Evolutionary conservation across 495 filamentous ascomycete species (phyloP).

Genomic region (Aspergillus avenaceus): DNA sequence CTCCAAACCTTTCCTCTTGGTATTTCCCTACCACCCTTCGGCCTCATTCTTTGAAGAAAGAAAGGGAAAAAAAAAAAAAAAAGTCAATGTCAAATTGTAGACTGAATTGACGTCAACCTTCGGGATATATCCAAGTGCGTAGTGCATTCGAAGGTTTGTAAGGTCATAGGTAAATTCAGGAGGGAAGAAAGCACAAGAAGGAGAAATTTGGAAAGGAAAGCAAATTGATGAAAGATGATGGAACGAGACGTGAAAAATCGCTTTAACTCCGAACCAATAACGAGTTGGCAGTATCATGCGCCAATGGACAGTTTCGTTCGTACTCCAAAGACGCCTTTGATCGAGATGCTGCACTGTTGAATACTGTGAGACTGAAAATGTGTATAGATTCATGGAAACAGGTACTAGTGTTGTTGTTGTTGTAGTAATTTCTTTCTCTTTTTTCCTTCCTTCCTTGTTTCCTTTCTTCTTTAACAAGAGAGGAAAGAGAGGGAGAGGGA

Average conservation of each 20-base stretch:
- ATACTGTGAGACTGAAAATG: background rate
- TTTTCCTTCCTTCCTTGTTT: too few relatives aligned
- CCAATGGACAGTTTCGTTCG: conserved; percentile 9
- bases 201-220: background rate
- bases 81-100: too few relatives aligned
- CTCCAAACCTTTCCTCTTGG: too few relatives aligned
- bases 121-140: background rate
- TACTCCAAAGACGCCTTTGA: conserved; percentile 21
- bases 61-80: too few relatives aligned
- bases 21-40: too few relatives aligned
- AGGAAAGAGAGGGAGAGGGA: conserved; percentile 2
- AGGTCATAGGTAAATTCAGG: conserved; percentile 5
- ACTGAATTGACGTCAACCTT: too few relatives aligned
- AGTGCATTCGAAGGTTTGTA: conserved; percentile 7
- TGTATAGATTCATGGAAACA: background rate
- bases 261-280: conserved; percentile 15
- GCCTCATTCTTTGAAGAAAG: too few relatives aligned
- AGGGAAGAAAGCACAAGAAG: conserved; percentile 5
- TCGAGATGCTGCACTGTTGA: conserved; percentile 10
- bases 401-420: too few relatives aligned
- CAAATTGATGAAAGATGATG: background rate
- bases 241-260: too few relatives aligned
- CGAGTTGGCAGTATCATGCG: conserved; percentile 8
- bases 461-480: too few relatives aligned
- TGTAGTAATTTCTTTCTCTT: too few relatives aligned